phyloP scores from a whole-genome alignment of 768 basidiomycete species.

The Scleroderma bovista region DNA sequence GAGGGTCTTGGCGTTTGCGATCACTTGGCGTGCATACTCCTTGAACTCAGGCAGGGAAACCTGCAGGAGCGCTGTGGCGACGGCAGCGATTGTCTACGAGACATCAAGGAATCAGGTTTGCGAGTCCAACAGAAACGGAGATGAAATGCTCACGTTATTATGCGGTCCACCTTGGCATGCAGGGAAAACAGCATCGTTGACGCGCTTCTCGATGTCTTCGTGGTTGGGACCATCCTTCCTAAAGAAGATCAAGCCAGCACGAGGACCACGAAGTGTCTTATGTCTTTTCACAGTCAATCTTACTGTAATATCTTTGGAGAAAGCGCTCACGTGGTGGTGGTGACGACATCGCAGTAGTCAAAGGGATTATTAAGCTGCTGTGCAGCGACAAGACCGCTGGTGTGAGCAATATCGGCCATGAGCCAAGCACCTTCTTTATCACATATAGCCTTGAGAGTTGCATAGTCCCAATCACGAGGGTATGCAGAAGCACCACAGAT shows the following conservation, averaged over 20 bases:
- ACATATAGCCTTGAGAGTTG: constrained; percentile 69
- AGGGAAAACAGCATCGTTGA: constrained; percentile 98
- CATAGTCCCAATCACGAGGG: constrained; percentile 98
- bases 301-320: background rate
- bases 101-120: background rate
- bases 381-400: constrained; percentile 90
- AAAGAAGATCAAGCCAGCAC: constrained; percentile 98
- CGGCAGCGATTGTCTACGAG: constrained; percentile 81
- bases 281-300: constrained; percentile 46
- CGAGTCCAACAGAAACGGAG: background rate
- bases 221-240: constrained; percentile 80
- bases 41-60: constrained; percentile 87
- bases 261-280: constrained; percentile 97
- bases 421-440: constrained; percentile 88
- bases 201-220: constrained; percentile 89
- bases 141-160: constrained; percentile 69
- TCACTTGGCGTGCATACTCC: constrained; percentile 91
- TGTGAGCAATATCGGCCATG: constrained; percentile 98
- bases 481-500: constrained; percentile 99
- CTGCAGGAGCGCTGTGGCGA: constrained; percentile 91
- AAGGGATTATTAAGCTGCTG: constrained; percentile 89
- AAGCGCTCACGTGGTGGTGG: constrained; percentile 81
- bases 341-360: constrained; percentile 94
- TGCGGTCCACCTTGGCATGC: constrained; percentile 99
- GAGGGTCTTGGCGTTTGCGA: constrained; percentile 79